Conservation (phyloP, 352 stramenopile genomes). For the Globisporangium middletonii region DNA sequence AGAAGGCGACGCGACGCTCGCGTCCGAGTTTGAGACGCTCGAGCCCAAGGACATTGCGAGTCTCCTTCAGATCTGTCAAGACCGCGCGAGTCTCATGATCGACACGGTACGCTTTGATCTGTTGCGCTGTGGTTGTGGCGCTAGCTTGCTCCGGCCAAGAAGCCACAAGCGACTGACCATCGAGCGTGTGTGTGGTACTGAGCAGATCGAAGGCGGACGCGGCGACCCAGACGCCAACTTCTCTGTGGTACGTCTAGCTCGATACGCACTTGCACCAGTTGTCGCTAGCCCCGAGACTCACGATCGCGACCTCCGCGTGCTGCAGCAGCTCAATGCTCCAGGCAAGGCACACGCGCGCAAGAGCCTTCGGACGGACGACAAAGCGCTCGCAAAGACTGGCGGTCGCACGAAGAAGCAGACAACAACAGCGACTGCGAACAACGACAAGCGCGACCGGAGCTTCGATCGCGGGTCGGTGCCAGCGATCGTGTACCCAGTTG, state of each 20-base stretch:
- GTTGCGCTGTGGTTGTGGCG: not conserved
- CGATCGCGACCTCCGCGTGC: not conserved
- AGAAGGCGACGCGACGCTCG: conserved; percentile 39
- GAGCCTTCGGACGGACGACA: not conserved
- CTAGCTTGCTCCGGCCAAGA: not conserved
- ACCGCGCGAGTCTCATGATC: conserved; percentile 62
- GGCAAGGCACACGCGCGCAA: not conserved
- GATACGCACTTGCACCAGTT: not conserved
- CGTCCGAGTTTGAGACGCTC: conserved; percentile 67
- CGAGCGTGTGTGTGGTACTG: not conserved
- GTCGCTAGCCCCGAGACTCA: not conserved
- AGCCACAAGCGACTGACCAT: too few relatives aligned
- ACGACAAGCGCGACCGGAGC: conserved; percentile 20
- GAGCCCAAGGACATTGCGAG: conserved; percentile 51
- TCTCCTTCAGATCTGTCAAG: conserved; percentile 71
- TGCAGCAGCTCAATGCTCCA: conserved; percentile 1
- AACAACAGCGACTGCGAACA: not conserved
- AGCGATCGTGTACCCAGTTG: not conserved
- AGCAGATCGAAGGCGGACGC: conserved; percentile 60
- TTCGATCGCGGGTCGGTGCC: conserved; percentile 34
- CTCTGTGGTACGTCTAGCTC: conserved; percentile 26
- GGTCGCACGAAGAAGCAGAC: conserved; percentile 3
- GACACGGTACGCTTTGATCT: conserved; percentile 40
- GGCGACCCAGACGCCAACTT: conserved; percentile 66
- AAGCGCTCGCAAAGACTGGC: not conserved